These are phyloP conservation scores for Apiospora hydei DNA, from an alignment of 2,329 filamentous ascomycete genomes.

Conservation along the genomic window DNA sequence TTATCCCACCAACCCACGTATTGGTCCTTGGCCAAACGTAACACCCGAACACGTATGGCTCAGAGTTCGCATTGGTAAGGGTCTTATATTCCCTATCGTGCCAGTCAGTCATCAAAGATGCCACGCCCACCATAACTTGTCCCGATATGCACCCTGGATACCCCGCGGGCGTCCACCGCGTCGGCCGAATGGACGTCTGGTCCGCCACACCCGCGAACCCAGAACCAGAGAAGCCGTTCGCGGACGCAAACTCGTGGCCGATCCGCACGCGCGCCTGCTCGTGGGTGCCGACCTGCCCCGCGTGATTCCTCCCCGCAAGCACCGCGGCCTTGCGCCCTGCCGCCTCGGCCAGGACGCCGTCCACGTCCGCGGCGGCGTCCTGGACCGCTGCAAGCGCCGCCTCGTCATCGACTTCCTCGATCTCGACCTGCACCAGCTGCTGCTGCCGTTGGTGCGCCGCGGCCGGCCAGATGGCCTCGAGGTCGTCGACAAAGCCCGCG, in stretches of 20 bases:
- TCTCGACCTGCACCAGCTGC: conserved; percentile 9
- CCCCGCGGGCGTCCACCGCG: background rate
- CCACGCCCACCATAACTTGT: conserved; percentile 19
- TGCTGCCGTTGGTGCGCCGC: conserved; percentile 2
- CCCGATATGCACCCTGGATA: conserved; percentile 15
- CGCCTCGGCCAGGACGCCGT: background rate
- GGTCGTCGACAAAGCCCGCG: conserved; percentile 8
- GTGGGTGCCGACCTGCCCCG: background rate
- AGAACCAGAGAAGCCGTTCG: background rate
- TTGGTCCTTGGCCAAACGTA: background rate
- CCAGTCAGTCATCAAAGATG: background rate
- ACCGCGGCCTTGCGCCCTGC: background rate
- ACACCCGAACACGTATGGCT: background rate
- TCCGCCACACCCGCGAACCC: background rate
- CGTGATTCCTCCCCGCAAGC: background rate
- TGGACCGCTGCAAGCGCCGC: background rate
- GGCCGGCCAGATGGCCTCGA: conserved; percentile 18
- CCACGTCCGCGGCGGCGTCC: background rate
- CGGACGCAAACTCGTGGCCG: background rate
- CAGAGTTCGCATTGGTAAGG: background rate
- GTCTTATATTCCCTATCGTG: background rate
- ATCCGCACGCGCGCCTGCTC: background rate
- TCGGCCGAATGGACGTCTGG: conserved; percentile 14
- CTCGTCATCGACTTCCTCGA: conserved; percentile 22
- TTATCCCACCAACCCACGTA: no score